A percentile compares a stretch with the other conserved stretches of the same genome.
Evolutionary conservation across 345 rosid species (phyloP).

Genomic region (Dipteronia sinensis): DNA sequence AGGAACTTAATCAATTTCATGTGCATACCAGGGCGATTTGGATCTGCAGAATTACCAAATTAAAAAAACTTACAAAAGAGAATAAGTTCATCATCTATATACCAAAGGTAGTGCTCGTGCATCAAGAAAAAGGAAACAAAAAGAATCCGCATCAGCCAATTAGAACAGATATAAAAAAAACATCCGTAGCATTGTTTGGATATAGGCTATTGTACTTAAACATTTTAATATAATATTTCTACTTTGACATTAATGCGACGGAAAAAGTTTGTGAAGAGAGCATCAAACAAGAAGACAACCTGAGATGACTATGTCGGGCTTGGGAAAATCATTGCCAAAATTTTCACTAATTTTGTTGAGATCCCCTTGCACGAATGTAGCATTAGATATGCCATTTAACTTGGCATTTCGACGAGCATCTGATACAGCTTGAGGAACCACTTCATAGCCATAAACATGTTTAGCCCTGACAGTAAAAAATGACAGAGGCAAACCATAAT

Average conservation of each 20-base stretch:
- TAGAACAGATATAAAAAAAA: neutral
- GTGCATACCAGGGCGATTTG: slow-evolving; percentile 97
- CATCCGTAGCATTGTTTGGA: too few relatives aligned
- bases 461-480: slow-evolving; percentile 49
- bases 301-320: slow-evolving; percentile 83
- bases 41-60: slow-evolving; percentile 56
- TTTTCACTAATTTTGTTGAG: slow-evolving; percentile 85
- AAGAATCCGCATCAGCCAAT: neutral
- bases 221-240: neutral
- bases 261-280: slow-evolving; percentile 8
- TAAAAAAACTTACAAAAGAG: neutral
- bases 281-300: slow-evolving; percentile 42
- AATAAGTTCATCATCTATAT: too few relatives aligned
- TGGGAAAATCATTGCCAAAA: slow-evolving; percentile 78
- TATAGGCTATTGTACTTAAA: neutral
- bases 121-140: neutral
- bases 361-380: slow-evolving; percentile 90
- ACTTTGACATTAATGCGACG: neutral
- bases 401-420: slow-evolving; percentile 78
- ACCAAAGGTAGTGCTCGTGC: neutral
- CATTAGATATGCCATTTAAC: slow-evolving; percentile 74
- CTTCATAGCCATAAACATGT: slow-evolving; percentile 93
- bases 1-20: slow-evolving; percentile 88
- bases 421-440: slow-evolving; percentile 84
- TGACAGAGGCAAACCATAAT: neutral